Evolutionary conservation across 495 filamentous ascomycete genomes (phyloP), one percentile per base, ranked within the genome.

Genomic region (Lasiosphaeria ovina): DNA sequence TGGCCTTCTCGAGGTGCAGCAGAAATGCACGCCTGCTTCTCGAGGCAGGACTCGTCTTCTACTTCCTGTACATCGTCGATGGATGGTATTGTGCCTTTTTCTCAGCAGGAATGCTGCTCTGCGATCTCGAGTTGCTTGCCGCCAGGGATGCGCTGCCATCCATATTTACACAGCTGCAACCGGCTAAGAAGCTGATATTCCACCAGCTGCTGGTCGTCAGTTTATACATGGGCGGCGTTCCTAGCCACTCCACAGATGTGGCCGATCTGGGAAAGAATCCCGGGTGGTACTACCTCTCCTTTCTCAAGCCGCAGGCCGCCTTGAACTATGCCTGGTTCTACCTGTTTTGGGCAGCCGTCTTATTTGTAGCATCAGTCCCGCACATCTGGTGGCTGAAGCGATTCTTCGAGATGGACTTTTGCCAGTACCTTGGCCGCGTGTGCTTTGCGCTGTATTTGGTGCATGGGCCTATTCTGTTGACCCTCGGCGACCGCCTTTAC

Each of bases 361-460:
- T 86, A 24, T 76, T 88, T 57, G 82, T 87, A 6, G 74, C 76
- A 16, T 72, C 77, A 36, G 77, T 83, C n/a, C 76, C 78, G 14
- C 69, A 67, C 51, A 68, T 76, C 32, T 40, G 34, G n/a, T 75
- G 68, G 71, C 64, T 79, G 12, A 80, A 83, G 61, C 74, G 75
- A 58, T 75, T 85, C 40, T 87, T 88, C 70, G 82, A 79, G 58
- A 80, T 80, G 53, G 73, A 74, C 3, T 70, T 87, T 51, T 85
- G 84, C 52, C 86, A 87, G 67, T 87, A 86, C 61, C 76, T 89
- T 8, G 86, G 85, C 36, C 80, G 83, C 58, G 78, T 89, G 49
- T 87, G 84, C 0, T 89, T 79, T 63, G 77, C 83, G 10, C 81
- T 89, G 16, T 89, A 89, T 57, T 77, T 89, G 47, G 81, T 88